Evolutionary conservation across 495 filamentous ascomycete species (phyloP).

Genomic region (Bathelium albidoporum): DNA sequence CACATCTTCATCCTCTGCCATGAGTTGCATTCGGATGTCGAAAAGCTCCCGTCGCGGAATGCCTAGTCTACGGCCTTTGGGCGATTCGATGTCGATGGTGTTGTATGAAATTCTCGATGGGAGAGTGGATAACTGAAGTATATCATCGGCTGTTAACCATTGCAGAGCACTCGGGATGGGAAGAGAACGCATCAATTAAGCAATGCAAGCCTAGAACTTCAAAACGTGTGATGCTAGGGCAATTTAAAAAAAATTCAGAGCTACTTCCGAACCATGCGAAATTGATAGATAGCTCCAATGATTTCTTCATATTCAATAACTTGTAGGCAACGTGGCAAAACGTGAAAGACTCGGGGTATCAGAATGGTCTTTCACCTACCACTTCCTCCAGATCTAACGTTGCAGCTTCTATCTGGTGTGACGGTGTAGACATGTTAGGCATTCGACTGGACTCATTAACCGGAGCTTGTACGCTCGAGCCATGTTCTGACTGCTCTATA

Average conservation of each 20-base stretch:
- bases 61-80: constrained; percentile 37
- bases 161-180: not conserved
- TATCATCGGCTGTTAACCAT: not conserved
- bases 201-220: not conserved
- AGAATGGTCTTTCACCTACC: not conserved
- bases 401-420: not conserved
- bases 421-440: not conserved
- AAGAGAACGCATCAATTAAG: not conserved
- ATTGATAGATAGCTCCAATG: no score
- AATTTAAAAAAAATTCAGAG: no score
- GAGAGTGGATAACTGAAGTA: constrained; percentile 48
- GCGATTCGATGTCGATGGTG: constrained; percentile 43
- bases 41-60: constrained; percentile 83
- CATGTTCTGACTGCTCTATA: not conserved
- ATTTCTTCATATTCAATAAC: no score
- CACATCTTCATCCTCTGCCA: constrained; percentile 62
- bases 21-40: constrained; percentile 86
- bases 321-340: no score
- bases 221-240: no score
- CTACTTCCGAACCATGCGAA: no score
- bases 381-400: not conserved
- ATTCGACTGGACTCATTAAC: not conserved
- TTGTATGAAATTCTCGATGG: constrained; percentile 73
- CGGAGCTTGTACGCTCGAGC: not conserved
- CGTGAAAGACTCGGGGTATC: not conserved